These are phyloP conservation scores for Aspergillus awamori DNA, from an alignment of 2,329 filamentous ascomycete genomes.

Conservation along the genomic window DNA sequence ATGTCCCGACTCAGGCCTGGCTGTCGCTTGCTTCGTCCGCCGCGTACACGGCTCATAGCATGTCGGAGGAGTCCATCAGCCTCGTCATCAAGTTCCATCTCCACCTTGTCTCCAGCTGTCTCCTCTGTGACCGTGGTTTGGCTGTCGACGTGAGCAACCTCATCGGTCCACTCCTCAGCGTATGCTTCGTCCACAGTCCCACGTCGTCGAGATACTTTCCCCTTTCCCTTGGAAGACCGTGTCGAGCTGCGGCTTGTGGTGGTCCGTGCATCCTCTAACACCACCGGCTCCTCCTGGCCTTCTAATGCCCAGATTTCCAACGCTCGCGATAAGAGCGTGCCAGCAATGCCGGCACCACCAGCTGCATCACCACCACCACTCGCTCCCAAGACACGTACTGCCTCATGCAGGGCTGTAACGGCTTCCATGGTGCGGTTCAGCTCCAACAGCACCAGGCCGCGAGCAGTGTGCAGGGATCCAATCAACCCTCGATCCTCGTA, in stretches of 20 bases:
- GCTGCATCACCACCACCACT: slow-evolving; percentile 51
- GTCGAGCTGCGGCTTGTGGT: slow-evolving; percentile 25
- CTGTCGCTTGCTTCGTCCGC: slow-evolving; percentile 23
- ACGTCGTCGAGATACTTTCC: slow-evolving; percentile 28
- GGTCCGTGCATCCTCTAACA: slow-evolving; percentile 22
- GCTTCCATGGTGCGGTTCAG: slow-evolving; percentile 74
- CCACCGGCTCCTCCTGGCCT: slow-evolving; percentile 31
- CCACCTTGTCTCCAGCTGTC: slow-evolving; percentile 38
- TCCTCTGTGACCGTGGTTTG: slow-evolving; percentile 15
- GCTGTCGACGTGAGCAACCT: slow-evolving; percentile 35
- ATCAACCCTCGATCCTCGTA: slow-evolving; percentile 52
- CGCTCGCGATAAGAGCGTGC: slow-evolving; percentile 48
- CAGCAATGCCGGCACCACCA: slow-evolving; percentile 51
- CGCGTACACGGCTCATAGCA: slow-evolving; percentile 40
- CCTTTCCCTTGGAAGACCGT: slow-evolving; percentile 32
- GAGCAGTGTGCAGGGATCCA: slow-evolving; percentile 51
- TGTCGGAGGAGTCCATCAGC: slow-evolving; percentile 46
- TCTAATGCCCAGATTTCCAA: slow-evolving; percentile 52
- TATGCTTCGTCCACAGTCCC: slow-evolving; percentile 26
- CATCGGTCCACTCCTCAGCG: slow-evolving; percentile 41
- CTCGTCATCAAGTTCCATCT: slow-evolving; percentile 48
- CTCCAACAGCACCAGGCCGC: slow-evolving; percentile 82
- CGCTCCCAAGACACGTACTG: slow-evolving; percentile 49
- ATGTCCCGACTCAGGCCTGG: slow-evolving; percentile 16
- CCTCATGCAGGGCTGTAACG: slow-evolving; percentile 78